These are phyloP conservation scores for Termitomyces heimii DNA, from an alignment of 768 basidiomycete genomes.

Conservation along the genomic window DNA sequence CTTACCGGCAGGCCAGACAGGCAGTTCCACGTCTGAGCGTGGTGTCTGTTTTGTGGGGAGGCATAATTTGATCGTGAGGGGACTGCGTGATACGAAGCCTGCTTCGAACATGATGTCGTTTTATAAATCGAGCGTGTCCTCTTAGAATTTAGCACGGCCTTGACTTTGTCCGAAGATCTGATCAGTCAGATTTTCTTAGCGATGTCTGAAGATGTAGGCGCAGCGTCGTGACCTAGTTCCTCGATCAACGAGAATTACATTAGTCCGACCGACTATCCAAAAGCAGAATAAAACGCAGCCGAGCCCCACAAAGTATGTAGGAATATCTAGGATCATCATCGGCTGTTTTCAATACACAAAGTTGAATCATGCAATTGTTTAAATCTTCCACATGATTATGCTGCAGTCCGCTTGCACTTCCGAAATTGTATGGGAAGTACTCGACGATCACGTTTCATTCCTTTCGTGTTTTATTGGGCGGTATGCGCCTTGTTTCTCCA, in stretches of 20 bases:
- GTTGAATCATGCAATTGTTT: neutral
- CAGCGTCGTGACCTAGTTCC: neutral
- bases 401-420: neutral
- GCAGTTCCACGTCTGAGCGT: slow-evolving; percentile 35
- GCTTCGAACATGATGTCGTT: neutral
- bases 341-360: neutral
- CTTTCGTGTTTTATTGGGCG: neutral
- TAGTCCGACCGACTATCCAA: slow-evolving; percentile 8
- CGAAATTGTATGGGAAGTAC: neutral
- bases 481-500: neutral
- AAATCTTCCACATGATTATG: neutral
- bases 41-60: slow-evolving; percentile 15
- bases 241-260: slow-evolving; percentile 6
- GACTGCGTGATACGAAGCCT: neutral
- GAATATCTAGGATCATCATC: neutral
- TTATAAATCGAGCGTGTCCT: slow-evolving; percentile 2
- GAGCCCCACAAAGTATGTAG: neutral
- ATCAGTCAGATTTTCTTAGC: slow-evolving; percentile 2
- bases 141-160: slow-evolving; percentile 2
- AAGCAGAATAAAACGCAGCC: neutral
- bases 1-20: slow-evolving; percentile 39
- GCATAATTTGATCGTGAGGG: slow-evolving; percentile 6
- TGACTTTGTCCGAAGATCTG: slow-evolving; percentile 1
- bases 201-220: neutral
- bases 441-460: neutral